Base-by-base conservation (phyloP, 2,329 filamentous ascomycete genomes). In the Neurospora sp. region DNA sequence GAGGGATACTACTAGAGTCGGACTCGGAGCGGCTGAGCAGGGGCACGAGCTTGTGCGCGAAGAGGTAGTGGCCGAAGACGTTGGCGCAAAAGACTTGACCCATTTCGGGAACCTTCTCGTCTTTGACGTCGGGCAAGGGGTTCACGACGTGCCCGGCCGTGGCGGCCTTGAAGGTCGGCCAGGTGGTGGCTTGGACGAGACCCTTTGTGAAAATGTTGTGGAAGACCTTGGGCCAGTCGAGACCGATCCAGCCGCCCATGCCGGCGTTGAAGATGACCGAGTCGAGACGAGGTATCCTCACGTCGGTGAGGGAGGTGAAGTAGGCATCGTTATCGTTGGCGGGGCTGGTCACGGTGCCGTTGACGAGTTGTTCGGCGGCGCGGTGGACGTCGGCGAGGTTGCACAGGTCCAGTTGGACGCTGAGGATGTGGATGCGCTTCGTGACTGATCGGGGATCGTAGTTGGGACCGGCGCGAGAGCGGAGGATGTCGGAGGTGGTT, bases 31-130 rank as follows among this genome's bases (percentile, higher is more conserved):
- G 82, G 75, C 83, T 81, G 74, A 99, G 85, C 11, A 97, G 83
- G 0, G 92, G 91, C 74, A 91, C 85, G 11, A 98, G 85, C 77
- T 90, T 88, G 79, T 97, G 94, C 17, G 88, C 88, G 33, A 99
- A 88, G 76, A 97, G 82, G 78, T 99, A 98, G 81, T 99, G 96
- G 0, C 96, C 96, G 77, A 99, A 98, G 38, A 97, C 86, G 77
- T 98, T 98, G 67, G 95, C 91, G 78, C 90, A 91, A 78, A 98
- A 99, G 19, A 97, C 88, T 74, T 92, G 86, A 3, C 93, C 94
- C 0, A 99, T 5, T 83, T 81, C 0, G 90, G 89, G 70, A 89
- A 81, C 75, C 11, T 68, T 68, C 71, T 66, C 67, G 52, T 71
- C 72, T 79, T 77, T 36, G 3, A 79, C 81, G 77, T 93, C 82